A percentile compares a stretch with the other conserved stretches of the same genome.
phyloP scores from a whole-genome alignment of 352 stramenopile genomes.

The Globisporangium irregulare region DNA sequence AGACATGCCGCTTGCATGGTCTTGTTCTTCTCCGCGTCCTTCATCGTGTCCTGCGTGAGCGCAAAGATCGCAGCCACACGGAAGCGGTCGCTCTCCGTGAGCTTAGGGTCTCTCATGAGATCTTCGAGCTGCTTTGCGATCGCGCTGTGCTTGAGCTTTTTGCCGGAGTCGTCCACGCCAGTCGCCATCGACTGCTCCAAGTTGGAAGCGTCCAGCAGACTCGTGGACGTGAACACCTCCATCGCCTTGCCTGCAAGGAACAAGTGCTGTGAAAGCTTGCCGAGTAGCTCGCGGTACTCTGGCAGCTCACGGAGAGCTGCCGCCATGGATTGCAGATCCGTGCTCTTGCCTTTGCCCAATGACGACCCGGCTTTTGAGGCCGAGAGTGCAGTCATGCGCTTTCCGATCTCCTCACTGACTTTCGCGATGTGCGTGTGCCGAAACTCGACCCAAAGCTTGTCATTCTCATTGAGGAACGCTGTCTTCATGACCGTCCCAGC shows the following conservation, averaged over 20 bases:
- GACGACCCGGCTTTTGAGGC: conserved; percentile 79
- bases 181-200: conserved; percentile 95
- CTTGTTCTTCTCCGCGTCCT: conserved; percentile 82
- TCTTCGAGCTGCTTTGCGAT: conserved; percentile 89
- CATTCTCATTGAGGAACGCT: conserved; percentile 96
- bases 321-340: conserved; percentile 91
- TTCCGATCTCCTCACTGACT: conserved; percentile 78
- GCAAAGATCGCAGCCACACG: conserved; percentile 92
- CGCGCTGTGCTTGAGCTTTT: conserved; percentile 81
- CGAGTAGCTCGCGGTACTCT: conserved; percentile 94
- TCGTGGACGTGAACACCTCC: conserved; percentile 88
- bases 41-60: conserved; percentile 90
- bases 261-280: conserved; percentile 94
- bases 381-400: conserved; percentile 70
- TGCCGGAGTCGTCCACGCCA: conserved; percentile 91
- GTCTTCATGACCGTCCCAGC: conserved; percentile 79
- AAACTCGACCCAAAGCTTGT: conserved; percentile 96
- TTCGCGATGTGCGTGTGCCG: conserved; percentile 95
- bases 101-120: conserved; percentile 77
- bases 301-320: conserved; percentile 88
- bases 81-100: conserved; percentile 81
- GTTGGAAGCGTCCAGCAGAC: conserved; percentile 89
- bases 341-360: conserved; percentile 74
- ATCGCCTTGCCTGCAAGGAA: conserved; percentile 93
- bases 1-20: conserved; percentile 85